These are phyloP conservation scores for Citrus maxima DNA, from an alignment of 345 rosid genomes.

Conservation along the genomic window DNA sequence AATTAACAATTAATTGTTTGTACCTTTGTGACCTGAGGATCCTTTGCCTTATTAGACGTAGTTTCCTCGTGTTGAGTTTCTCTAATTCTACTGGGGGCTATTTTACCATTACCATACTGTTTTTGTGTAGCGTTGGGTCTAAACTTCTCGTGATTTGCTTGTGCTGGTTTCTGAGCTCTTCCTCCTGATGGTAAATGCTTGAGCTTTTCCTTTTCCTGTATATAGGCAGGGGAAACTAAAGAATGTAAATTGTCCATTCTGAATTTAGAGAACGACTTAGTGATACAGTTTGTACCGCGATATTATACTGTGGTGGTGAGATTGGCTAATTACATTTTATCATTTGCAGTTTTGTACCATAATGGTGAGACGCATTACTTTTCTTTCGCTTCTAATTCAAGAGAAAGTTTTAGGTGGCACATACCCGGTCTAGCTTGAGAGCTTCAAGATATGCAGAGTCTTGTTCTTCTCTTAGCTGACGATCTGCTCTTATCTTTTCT, in stretches of 20 bases:
- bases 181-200: conserved; percentile 16
- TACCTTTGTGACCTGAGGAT: conserved; percentile 45
- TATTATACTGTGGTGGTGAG: too few species aligned
- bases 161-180: conserved; percentile 24
- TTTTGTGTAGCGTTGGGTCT: conserved; percentile 17
- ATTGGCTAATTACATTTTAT: too few species aligned
- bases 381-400: too few species aligned
- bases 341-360: too few species aligned
- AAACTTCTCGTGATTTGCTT: conserved; percentile 19
- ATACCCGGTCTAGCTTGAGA: conserved; percentile 46
- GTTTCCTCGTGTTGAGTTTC: conserved; percentile 16
- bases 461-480: conserved; percentile 50
- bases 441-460: conserved; percentile 58
- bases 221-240: too few species aligned
- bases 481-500: conserved; percentile 42
- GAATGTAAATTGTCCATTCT: too few species aligned
- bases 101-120: conserved; percentile 23
- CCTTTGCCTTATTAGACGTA: conserved; percentile 20
- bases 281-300: too few species aligned
- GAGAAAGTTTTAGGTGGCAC: neutral
- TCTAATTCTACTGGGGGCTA: conserved; percentile 9
- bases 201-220: conserved; percentile 45
- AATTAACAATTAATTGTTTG: neutral
- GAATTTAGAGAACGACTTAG: too few species aligned
- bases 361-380: too few species aligned